A percentile compares a stretch with the other conserved stretches of the same genome.
Evolutionary conservation across 148 eudicot genomes (phyloP).

Genomic region (Amaranthus palmeri): DNA sequence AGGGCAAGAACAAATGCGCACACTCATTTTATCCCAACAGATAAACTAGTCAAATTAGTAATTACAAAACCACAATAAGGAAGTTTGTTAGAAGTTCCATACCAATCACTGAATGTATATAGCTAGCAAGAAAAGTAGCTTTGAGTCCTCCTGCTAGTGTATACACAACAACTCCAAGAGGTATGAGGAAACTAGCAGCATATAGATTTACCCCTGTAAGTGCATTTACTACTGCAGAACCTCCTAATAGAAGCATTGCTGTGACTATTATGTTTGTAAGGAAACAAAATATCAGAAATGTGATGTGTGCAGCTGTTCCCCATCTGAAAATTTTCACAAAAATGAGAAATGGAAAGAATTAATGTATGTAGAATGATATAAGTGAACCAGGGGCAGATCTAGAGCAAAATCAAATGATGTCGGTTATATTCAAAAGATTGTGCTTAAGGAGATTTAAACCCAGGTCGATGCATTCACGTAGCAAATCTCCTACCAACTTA

Average conservation of each 20-base stretch:
- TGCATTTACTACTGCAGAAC: constrained; percentile 96
- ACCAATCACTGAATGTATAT: constrained; percentile 91
- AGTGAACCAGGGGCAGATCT: too few species aligned
- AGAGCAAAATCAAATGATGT: too few species aligned
- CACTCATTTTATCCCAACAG: too few species aligned
- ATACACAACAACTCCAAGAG: constrained; percentile 89
- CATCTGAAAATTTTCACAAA: constrained; percentile 42
- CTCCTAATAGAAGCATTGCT: constrained; percentile 98
- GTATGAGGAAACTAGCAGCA: constrained; percentile 91
- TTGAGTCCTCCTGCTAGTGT: constrained; percentile 92
- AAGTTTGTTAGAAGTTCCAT: too few species aligned
- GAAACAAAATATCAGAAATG: constrained; percentile 85
- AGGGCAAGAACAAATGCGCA: too few species aligned
- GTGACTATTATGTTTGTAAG: constrained; percentile 90
- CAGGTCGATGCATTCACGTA: too few species aligned
- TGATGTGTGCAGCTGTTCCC: constrained; percentile 88
- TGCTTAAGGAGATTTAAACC: too few species aligned
- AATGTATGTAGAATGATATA: background rate
- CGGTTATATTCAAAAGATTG: too few species aligned
- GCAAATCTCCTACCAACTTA: too few species aligned
- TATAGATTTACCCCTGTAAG: constrained; percentile 91
- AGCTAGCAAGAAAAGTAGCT: constrained; percentile 97
- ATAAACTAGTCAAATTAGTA: too few species aligned
- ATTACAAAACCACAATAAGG: too few species aligned
- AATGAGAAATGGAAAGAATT: background rate